phyloP scores from a whole-genome alignment of 164 flowering plant species.

The Protea cynaroides region DNA sequence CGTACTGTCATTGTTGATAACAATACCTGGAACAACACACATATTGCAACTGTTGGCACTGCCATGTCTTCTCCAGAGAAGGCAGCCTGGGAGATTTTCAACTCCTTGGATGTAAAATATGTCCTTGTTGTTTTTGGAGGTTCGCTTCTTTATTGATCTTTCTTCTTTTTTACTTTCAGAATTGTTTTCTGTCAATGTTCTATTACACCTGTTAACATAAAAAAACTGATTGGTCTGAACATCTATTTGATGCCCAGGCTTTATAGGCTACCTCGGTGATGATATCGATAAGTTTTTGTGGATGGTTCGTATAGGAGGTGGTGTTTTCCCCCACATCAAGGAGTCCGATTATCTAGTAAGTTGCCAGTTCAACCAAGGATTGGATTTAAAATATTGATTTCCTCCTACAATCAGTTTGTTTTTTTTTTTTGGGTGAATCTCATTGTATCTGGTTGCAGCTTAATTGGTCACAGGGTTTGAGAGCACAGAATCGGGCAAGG shows the following conservation, averaged over 20 bases:
- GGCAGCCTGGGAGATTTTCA: constrained; percentile 97
- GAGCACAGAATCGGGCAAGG: too few relatives aligned
- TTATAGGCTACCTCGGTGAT: constrained; percentile 98
- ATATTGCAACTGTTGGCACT: constrained; percentile 98
- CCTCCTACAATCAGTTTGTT: background rate
- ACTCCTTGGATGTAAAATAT: constrained; percentile 98
- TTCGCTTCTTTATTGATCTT: constrained; percentile 21
- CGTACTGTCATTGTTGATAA: constrained; percentile 98
- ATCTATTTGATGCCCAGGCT: constrained; percentile 50
- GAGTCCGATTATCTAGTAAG: constrained; percentile 97
- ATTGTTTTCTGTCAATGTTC: too few relatives aligned
- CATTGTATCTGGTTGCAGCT: background rate
- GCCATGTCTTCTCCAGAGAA: constrained; percentile 99
- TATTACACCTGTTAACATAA: too few relatives aligned
- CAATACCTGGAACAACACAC: constrained; percentile 99
- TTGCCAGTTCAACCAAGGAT: constrained; percentile 1
- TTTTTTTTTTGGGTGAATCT: too few relatives aligned
- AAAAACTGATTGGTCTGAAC: constrained; percentile 7
- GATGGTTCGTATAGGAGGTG: constrained; percentile 99
- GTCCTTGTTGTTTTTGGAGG: constrained; percentile 99
- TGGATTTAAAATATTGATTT: background rate
- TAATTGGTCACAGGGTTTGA: too few relatives aligned
- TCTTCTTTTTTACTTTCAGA: too few relatives aligned
- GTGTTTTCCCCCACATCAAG: constrained; percentile 96
- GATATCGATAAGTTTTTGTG: constrained; percentile 96